These are phyloP conservation scores for Solanum hybrid DNA, from an alignment of 305 asterid genomes.

Conservation along the genomic window DNA sequence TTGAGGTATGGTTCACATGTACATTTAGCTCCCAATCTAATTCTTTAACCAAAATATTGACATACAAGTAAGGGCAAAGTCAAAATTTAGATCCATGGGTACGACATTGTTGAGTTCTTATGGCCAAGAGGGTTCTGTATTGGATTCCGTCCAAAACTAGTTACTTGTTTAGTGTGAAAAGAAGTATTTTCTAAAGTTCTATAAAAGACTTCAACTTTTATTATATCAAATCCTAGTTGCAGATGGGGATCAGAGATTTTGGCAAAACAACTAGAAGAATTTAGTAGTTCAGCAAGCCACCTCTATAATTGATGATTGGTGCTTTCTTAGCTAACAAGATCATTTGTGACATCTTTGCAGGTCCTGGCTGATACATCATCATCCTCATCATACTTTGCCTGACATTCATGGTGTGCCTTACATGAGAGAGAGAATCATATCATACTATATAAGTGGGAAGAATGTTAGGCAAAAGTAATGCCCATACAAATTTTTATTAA, in stretches of 20 bases:
- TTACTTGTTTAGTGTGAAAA: neutral
- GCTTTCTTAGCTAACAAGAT: neutral
- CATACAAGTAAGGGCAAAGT: neutral
- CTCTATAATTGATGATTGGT: neutral
- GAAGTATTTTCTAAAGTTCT: neutral
- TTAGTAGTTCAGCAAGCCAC: neutral
- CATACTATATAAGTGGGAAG: too few species aligned
- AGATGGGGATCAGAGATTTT: neutral
- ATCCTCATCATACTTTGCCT: slow-evolving; percentile 92
- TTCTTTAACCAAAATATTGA: neutral
- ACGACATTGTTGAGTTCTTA: neutral
- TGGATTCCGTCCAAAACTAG: neutral
- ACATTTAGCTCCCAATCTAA: neutral
- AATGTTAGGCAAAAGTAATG: neutral
- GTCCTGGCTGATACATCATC: slow-evolving; percentile 94
- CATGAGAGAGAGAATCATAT: neutral
- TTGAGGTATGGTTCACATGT: slow-evolving; percentile 52
- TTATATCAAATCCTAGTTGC: neutral
- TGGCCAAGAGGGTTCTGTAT: neutral
- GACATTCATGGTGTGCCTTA: slow-evolving; percentile 17
- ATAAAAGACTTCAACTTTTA: neutral
- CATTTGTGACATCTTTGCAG: slow-evolving; percentile 39
- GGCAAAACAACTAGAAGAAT: neutral
- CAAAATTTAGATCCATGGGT: neutral
- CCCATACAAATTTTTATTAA: neutral